Evolutionary conservation across 768 basidiomycete genomes (phyloP), one percentile per base, ranked within the genome.

Genomic region (Termitomyces titanicus): DNA sequence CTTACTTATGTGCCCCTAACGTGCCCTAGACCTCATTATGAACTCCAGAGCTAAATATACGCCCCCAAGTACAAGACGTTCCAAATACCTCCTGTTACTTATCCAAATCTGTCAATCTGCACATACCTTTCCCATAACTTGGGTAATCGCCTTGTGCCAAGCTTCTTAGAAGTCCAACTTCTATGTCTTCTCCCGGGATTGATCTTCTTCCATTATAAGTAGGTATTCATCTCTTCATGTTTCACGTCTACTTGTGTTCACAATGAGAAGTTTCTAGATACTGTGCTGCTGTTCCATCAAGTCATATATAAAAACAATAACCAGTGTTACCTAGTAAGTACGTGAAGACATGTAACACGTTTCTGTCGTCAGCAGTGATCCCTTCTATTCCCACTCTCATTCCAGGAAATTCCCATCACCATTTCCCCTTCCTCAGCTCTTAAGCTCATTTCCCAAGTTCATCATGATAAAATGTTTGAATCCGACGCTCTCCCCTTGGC

Each of bases 401-500:
- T 39, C 38, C 12, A 39, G n/a, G n/a, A n/a, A n/a, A n/a, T n/a
- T n/a, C 38, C 12, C 38, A 15, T 39, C 4, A 5, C 47, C 7
- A 24, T 13, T 10, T 24, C 29, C 13, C 24, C 31, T 38, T 8
- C 39, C 17, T 24, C 43, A 25, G 7, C 18, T 8, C 12, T 20
- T 12, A 20, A 8, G 13, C 29, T 20, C 18, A 46, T 20, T 46
- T 39, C 49, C 37, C 15, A 33, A 56, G 25, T 5, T 11, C 42
- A 10, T 51, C 54, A 45, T 45, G 18, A 24, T 25, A 18, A 39
- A 51, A 38, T 54, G 44, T 8, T 18, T 29, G 18, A 54, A 54
- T 29, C 45, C 55, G 3, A 56, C 38, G 37, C 63, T 65, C 67
- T 82, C 75, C 29, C 74, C 71, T 15, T 76, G 65, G 0, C 76